Base-by-base conservation (phyloP, 179 eudicot genomes). In the Heliamphora pulchella region DNA sequence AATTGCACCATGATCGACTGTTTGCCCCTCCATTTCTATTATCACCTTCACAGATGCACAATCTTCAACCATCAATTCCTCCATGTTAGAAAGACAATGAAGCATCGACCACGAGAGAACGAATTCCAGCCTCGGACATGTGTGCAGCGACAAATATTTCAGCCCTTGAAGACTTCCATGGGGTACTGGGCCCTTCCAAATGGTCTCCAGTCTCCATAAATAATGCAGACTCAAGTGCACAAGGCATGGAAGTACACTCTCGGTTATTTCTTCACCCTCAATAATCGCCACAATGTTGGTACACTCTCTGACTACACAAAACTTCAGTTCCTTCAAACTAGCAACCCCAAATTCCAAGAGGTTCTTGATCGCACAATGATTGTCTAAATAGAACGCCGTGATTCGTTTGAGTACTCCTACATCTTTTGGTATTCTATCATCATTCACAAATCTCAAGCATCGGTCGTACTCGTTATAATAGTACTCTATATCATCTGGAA, bases 361-460 rank as follows among this genome's bases (percentile, higher is more conserved):
- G 58, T 15, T 77, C 50, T 65, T 3, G 31, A 84, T 65, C 17
- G 10, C 48, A 14, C 74, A 80, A 75, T 83, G 86, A 76, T 81
- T 84, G 10, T 86, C 88, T n/a, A 86, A 71, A 76, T 83, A 81
- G 14, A 86, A 81, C 2, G 83, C 74, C 20, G 84, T 76, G 72
- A 67, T 74, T 44, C 74, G 81, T 58, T 47, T 59, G 14, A 83
- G 81, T 73, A 83, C 81, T 64, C 59, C 71, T 10, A 76, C 59
- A 50, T 83, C 73, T 31, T 69, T 71, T 44, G 84, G 79, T 64
- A 79, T 64, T 58, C 17, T 43, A 65, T 83, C 83, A 66, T 84
- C 86, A 79, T 81, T 86, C 31, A 81, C 86, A 61, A 65, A 86
- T 68, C 83, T 86, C 79, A 86, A 65, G 54, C 86, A 75, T 53